Base-by-base conservation (phyloP, 2,329 filamentous ascomycete genomes). In the Metarhizium humberi region DNA sequence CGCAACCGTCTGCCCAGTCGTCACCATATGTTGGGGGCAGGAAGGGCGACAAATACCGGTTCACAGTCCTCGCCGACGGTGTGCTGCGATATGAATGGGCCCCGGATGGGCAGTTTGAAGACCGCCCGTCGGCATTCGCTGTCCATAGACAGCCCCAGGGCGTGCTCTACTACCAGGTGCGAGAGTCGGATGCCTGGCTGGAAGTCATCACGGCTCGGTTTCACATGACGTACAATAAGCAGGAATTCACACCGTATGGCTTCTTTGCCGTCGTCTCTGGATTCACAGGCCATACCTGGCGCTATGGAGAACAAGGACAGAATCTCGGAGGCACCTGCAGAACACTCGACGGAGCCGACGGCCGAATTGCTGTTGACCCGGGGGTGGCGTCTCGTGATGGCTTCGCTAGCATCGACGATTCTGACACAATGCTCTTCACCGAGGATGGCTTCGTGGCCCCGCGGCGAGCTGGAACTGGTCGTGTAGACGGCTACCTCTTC, bases 51-150 rank as follows among this genome's bases (percentile, higher is more conserved):
- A 62, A 77, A 50, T 85, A 80, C 65, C 78, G 82, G 54, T 85
- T 86, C 64, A 84, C 78, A 8, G 59, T 86, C 50, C 71, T 86
- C 50, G 77, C 74, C 10, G 76, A 82, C 52, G 71, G 76, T 2
- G 70, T 85, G 2, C 59, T 86, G 32, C 78, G 83, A 36, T 84
- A 80, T 58, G 82, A 86, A 67, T 86, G 80, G 80, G 76, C 82
- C 0, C 70, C 74, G 11, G 81, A 86, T 58, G 75, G 77, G 51
- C 62, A 70, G 38, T 86, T 86, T 60, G 83, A 86, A 63, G 81
- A 86, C 63, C 76, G 82, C 4, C 78, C 80, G 0, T 85, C 81
- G 0, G 79, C 78, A 10, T 82, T 86, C 62, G 83, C 82, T n/a
- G 71, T 81, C 55, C 78, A 80, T 58, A 73, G 82, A 30, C 51